Evolutionary conservation across 129 eudicot genomes (phyloP), one percentile per base, ranked within the genome.

Genomic region (Tanacetum coccineum): DNA sequence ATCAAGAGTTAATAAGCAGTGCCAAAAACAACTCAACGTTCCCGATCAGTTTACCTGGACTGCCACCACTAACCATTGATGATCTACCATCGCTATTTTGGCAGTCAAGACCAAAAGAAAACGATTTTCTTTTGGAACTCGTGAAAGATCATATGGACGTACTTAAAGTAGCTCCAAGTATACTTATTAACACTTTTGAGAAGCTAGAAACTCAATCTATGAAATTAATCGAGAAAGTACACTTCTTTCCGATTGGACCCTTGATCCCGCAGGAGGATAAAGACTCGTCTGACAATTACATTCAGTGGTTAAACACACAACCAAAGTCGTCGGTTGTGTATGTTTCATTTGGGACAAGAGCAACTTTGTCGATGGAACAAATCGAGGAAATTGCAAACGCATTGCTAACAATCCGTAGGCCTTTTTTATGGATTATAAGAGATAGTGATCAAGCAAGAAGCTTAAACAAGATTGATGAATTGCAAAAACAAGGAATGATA

Each of bases 401-500:
- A 10, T 60, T 60, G 47, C 19, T 60, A 21, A 21, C 15, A 19
- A 60, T 2, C 3, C 22, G 48, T 14, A 44, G 14, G 2, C 65
- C 65, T 1, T 60, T 59, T 32, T 11, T 60, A 60, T 60, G 65
- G 65, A 45, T 60, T 19, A 60, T 60, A 60, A 60, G 65, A 60
- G 65, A 60, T 32, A 7, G 22, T 8, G 25, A 60, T 44, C 65
- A 60, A 32, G 65, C 47, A 60, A 12, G 13, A 60, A 30, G 11
- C 13, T 32, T 60, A 45, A 60, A 45, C 65, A 60, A 30, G 65
- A 60, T 13, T 1, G 19, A 60, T 3, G 65, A 60, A 60, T 14
- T 60, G 65, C 5, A 60, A 60, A 60, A 14, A 60, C 47, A 14
- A 30, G 65, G 65, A 12, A 13, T 60, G 22, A 32, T 60, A 6